Conservation (phyloP, 2,329 filamentous ascomycete species). For the Botryosphaeria dothidea region DNA sequence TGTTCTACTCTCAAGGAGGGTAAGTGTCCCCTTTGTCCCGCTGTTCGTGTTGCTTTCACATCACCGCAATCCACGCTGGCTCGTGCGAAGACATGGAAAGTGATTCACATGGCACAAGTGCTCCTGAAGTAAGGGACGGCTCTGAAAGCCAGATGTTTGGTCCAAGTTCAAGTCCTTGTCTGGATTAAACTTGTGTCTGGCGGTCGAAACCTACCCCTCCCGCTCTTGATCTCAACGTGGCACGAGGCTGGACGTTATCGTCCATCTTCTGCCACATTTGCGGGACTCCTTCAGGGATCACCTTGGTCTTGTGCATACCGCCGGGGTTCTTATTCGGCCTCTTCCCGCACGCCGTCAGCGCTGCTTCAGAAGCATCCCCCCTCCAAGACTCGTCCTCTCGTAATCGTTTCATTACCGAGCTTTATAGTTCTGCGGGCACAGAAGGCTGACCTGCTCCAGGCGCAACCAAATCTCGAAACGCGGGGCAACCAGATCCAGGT, state of each 20-base stretch:
- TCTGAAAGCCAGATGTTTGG: no score
- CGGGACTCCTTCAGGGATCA: not conserved
- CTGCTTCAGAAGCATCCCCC: no score
- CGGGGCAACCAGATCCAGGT: constrained; percentile 66
- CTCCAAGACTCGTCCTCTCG: no score
- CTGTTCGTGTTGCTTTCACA: not conserved
- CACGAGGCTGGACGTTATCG: not conserved
- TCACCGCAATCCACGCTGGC: not conserved
- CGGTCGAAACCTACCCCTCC: not conserved
- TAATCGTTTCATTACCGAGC: no score
- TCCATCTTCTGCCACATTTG: not conserved
- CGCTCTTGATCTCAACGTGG: not conserved
- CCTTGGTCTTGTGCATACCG: not conserved
- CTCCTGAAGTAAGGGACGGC: not conserved
- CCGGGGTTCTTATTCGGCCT: not conserved
- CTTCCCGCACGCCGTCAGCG: not conserved
- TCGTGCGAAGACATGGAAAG: not conserved
- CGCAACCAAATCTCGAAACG: constrained; percentile 55
- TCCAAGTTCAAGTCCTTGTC: no score
- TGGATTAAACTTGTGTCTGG: no score
- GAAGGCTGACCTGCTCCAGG: constrained; percentile 40
- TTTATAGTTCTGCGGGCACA: not conserved
- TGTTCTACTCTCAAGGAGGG: constrained; percentile 68
- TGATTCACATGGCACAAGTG: not conserved
- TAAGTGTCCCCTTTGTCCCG: constrained; percentile 38